phyloP scores from a whole-genome alignment of 345 rosid species.

The Salix udensis region DNA sequence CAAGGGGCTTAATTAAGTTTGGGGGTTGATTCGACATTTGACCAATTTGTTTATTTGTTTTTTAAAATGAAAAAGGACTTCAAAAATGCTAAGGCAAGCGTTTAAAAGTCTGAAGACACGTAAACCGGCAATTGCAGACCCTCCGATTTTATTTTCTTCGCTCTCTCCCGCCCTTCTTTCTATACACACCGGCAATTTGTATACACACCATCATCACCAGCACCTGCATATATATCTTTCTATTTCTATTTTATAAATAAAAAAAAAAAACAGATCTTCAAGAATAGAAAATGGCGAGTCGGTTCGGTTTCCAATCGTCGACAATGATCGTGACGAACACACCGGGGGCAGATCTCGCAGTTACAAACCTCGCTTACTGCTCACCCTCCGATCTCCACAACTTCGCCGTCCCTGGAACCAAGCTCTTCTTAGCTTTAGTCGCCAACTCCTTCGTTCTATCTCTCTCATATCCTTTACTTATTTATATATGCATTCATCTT shows the following conservation, averaged over 20 bases:
- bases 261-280: conserved; percentile 12
- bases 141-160: too few relatives aligned
- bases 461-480: conserved; percentile 65
- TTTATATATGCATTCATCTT: too few relatives aligned
- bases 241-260: too few relatives aligned
- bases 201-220: too few relatives aligned
- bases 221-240: too few relatives aligned
- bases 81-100: background rate
- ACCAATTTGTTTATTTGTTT: too few relatives aligned
- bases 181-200: too few relatives aligned
- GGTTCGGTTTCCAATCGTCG: conserved; percentile 44
- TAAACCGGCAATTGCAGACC: too few relatives aligned
- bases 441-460: conserved; percentile 65
- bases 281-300: conserved; percentile 46
- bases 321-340: conserved; percentile 73
- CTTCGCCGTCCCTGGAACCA: conserved; percentile 75
- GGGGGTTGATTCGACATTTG: too few relatives aligned
- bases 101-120: background rate
- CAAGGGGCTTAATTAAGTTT: too few relatives aligned
- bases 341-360: conserved; percentile 72
- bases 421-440: conserved; percentile 60
- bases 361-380: conserved; percentile 85
- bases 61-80: background rate
- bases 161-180: too few relatives aligned
- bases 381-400: conserved; percentile 74